Base-by-base conservation (phyloP, 352 stramenopile species). In the Pythium biforme region DNA sequence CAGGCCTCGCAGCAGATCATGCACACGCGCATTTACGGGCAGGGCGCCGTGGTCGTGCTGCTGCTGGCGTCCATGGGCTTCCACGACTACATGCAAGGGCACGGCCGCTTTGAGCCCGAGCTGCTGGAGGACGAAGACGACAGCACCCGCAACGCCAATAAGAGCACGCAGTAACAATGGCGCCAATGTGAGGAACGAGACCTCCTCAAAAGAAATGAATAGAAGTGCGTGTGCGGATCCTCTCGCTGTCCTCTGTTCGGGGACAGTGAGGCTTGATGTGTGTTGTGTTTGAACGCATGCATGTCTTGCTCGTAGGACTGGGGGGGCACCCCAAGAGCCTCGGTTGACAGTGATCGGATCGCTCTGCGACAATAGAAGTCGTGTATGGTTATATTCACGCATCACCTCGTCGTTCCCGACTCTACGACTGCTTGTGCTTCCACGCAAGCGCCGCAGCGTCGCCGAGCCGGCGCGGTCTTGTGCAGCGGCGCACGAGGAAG, bases 11-110 rank as follows among this genome's bases (percentile, higher is more conserved):
- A 94, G 74, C 79, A 92, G 82, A 86, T 94, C 68, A 94, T 94
- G 85, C 77, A 92, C 73, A 89, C 85, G 47, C 83, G 85, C 57
- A 88, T 94, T 53, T 94, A 94, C 71, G 83, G 85, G 51, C 85
- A 94, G 51, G 75, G 69, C 20, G 69, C 81, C 0, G 77, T 90
- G 1, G 81, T 94, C 3, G 68, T 87, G 27, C 47, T 94, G 53
- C 71, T 94, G 55, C 66, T 94, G 26, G 72, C 76, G 66, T 86
- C 85, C 49, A 94, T 94, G 83, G 81, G 73, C 10, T 92, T 94
- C 74, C 81, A 94, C 55, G 85, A 94, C 65, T 94, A 83, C 64
- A 94, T 94, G 85, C 59, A 69, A 19, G 81, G 79, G 55, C 83
- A 68, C 47, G 85, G 85, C 41, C 77, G 79, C 61, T 92, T 91